Evolutionary conservation across 2,329 filamentous ascomycete species (phyloP).

Genomic region (Xylariaceae sp.): DNA sequence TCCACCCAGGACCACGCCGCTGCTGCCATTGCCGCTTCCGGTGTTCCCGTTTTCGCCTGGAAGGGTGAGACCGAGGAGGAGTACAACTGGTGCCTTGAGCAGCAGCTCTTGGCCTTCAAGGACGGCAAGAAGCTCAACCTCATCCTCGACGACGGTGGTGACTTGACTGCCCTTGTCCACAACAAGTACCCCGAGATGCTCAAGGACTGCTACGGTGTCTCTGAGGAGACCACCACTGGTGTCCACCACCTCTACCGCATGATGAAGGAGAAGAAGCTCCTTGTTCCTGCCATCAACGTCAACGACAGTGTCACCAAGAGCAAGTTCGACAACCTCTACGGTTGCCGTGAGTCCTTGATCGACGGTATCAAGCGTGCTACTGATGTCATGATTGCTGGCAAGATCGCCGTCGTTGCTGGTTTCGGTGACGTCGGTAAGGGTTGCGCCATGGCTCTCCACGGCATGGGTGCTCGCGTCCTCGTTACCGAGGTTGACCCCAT

Average conservation of each 20-base stretch:
- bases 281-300: conserved; percentile 97
- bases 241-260: conserved; percentile 99
- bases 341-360: conserved; percentile 96
- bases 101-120: conserved; percentile 96
- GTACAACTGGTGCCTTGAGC: conserved; percentile 99
- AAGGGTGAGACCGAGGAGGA: conserved; percentile 97
- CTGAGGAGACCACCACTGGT: conserved; percentile 98
- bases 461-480: conserved; percentile 94
- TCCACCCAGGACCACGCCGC: conserved; percentile 98
- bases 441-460: conserved; percentile 89
- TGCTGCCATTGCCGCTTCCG: conserved; percentile 88
- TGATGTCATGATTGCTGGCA: conserved; percentile 99
- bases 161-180: conserved; percentile 94
- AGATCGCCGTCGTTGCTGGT: conserved; percentile 95
- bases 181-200: conserved; percentile 98
- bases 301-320: conserved; percentile 99
- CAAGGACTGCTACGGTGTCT: conserved; percentile 96
- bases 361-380: conserved; percentile 99
- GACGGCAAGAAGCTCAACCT: conserved; percentile 95
- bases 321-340: conserved; percentile 99
- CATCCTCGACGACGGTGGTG: conserved; percentile 97
- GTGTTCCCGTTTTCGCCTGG: conserved; percentile 78
- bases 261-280: conserved; percentile 84
- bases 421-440: conserved; percentile 99
- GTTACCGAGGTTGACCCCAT: conserved; percentile 98